Conservation (phyloP, 208 protist genomes). For the Acanthamoeba lenticulata region DNA sequence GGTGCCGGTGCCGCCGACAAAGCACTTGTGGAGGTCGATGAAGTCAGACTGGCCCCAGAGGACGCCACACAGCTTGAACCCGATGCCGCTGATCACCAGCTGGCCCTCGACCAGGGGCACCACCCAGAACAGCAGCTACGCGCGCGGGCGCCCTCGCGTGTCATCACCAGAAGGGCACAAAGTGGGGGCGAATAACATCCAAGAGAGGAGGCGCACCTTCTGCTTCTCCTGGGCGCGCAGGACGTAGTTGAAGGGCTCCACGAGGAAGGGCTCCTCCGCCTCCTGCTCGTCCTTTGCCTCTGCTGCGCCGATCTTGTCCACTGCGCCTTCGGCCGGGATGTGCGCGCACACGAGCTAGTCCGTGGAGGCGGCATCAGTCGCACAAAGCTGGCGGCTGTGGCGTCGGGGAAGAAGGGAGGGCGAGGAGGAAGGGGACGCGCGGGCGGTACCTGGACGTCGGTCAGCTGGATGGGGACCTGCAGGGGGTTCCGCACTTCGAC, state of each 20-base stretch:
- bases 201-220: background rate
- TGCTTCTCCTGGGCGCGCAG: slow-evolving; percentile 21
- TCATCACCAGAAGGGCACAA: background rate
- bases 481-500: slow-evolving; percentile 35
- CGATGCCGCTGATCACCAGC: slow-evolving; percentile 32
- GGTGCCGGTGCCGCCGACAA: background rate
- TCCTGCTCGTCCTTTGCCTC: background rate
- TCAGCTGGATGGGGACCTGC: slow-evolving; percentile 45
- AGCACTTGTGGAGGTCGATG: background rate
- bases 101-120: background rate
- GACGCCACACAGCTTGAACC: slow-evolving; percentile 32
- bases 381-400: too few relatives aligned
- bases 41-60: slow-evolving; percentile 31
- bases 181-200: background rate
- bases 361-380: too few relatives aligned
- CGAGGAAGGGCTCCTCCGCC: background rate
- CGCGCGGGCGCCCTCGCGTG: too few relatives aligned
- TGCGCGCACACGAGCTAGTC: slow-evolving; percentile 16
- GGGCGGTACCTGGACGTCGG: background rate
- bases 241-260: slow-evolving; percentile 32
- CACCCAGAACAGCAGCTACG: slow-evolving; percentile 33
- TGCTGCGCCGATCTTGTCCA: background rate
- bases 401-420: too few relatives aligned
- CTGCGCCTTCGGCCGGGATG: background rate
- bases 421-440: background rate